phyloP scores from a whole-genome alignment of 1,284 basidiomycete species.

The Pascua guehoae region DNA sequence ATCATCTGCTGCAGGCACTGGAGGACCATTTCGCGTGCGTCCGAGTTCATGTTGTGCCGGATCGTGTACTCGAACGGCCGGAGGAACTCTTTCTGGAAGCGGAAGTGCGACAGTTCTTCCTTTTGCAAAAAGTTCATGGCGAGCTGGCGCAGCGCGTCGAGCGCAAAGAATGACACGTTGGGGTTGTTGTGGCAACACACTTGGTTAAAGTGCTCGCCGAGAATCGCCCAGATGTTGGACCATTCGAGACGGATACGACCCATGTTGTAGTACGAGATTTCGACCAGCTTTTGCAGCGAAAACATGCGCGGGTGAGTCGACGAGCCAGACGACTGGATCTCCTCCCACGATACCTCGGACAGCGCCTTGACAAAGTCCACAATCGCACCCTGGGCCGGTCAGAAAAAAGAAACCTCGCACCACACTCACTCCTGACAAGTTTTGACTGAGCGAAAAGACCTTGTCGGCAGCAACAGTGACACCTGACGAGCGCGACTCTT shows the following conservation, averaged over 20 bases:
- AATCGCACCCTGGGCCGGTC: slow-evolving; percentile 78
- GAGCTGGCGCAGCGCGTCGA: slow-evolving; percentile 95
- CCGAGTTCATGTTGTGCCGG: slow-evolving; percentile 90
- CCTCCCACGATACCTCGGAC: slow-evolving; percentile 98
- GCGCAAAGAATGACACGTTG: slow-evolving; percentile 92
- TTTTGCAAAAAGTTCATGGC: slow-evolving; percentile 99
- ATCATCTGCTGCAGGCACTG: slow-evolving; percentile 99
- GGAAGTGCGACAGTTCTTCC: slow-evolving; percentile 96
- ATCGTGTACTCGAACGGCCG: slow-evolving; percentile 98
- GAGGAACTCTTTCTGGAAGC: slow-evolving; percentile 99
- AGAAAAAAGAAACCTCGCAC: slow-evolving; percentile 5
- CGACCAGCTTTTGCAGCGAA: slow-evolving; percentile 96
- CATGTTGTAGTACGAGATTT: slow-evolving; percentile 99
- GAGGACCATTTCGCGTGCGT: slow-evolving; percentile 94
- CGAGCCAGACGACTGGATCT: slow-evolving; percentile 93
- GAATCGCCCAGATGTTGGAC: slow-evolving; percentile 96
- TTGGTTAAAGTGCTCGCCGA: slow-evolving; percentile 99
- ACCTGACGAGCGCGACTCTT: slow-evolving; percentile 93
- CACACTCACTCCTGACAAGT: slow-evolving; percentile 77
- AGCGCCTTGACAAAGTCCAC: slow-evolving; percentile 96
- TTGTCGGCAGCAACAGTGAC: slow-evolving; percentile 98
- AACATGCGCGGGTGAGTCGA: slow-evolving; percentile 92
- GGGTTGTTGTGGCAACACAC: slow-evolving; percentile 98
- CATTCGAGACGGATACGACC: slow-evolving; percentile 95
- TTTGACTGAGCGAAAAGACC: slow-evolving; percentile 95